Conservation (phyloP, 2,329 filamentous ascomycete genomes). For the Fusarium sp. region DNA sequence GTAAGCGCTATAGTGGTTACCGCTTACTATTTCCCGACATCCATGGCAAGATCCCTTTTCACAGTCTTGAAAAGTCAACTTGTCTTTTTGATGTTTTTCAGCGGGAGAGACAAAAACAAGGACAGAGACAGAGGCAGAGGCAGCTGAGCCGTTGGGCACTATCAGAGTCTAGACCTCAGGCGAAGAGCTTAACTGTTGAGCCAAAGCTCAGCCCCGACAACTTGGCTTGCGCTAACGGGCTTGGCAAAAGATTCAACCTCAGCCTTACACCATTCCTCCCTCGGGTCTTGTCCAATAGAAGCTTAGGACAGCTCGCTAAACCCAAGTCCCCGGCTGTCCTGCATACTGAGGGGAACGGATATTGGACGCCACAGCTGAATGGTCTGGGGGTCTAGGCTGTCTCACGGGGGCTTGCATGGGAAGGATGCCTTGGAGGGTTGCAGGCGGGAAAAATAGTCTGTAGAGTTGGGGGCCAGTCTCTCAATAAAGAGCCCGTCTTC, state of each 20-base stretch:
- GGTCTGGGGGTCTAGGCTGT: background rate
- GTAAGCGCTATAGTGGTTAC: background rate
- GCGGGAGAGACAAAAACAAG: too few species aligned
- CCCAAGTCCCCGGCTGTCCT: background rate
- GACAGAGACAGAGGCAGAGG: background rate
- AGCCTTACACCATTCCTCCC: conserved; percentile 3
- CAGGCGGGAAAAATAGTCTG: background rate
- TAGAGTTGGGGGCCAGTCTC: background rate
- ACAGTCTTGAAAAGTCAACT: background rate
- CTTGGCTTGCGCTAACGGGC: background rate
- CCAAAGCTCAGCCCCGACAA: background rate
- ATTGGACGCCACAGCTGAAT: background rate
- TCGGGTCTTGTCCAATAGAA: background rate
- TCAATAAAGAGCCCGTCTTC: background rate
- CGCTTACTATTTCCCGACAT: background rate
- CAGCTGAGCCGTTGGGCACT: background rate
- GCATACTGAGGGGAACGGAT: background rate
- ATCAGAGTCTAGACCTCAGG: background rate
- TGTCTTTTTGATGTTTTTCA: background rate
- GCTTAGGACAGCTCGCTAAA: background rate
- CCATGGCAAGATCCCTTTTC: background rate
- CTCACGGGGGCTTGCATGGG: background rate
- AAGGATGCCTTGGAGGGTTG: background rate
- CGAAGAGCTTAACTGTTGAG: background rate
- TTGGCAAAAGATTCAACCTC: background rate